Conservation (phyloP, 1,284 basidiomycete species). For the Boletus albobrunnescens region DNA sequence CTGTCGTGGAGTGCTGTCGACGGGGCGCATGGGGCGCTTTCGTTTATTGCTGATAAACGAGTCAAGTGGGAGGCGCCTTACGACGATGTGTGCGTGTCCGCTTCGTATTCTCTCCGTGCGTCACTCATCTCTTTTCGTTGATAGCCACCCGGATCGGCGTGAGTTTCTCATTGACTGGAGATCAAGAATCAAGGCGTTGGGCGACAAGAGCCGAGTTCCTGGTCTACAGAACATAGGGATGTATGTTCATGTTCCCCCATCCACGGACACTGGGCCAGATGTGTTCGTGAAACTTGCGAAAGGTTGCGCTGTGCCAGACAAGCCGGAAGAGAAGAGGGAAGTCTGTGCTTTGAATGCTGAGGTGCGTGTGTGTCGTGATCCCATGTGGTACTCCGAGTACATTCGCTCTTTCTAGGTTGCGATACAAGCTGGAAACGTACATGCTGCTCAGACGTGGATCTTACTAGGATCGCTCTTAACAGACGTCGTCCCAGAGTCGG, state of each 20-base stretch:
- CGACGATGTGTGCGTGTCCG: constrained; percentile 75
- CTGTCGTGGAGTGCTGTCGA: constrained; percentile 60
- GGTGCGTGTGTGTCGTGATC: constrained; percentile 33
- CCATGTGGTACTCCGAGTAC: neutral
- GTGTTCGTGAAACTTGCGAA: constrained; percentile 62
- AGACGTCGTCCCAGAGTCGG: constrained; percentile 40
- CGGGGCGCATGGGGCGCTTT: constrained; percentile 50
- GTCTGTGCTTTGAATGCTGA: constrained; percentile 49
- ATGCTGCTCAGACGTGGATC: constrained; percentile 68
- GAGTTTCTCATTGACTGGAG: constrained; percentile 37
- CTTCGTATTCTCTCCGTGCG: neutral
- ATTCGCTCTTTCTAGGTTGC: constrained; percentile 48
- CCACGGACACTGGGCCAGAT: constrained; percentile 37
- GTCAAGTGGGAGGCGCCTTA: constrained; percentile 72
- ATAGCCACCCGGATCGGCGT: constrained; percentile 50
- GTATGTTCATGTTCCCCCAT: constrained; percentile 26
- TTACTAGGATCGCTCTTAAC: constrained; percentile 58
- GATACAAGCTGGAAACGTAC: constrained; percentile 53
- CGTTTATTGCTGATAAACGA: constrained; percentile 63
- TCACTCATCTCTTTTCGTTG: neutral
- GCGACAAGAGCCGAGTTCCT: constrained; percentile 48
- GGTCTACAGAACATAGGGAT: constrained; percentile 54
- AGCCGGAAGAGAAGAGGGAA: constrained; percentile 40
- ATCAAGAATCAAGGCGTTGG: constrained; percentile 45
- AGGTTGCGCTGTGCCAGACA: constrained; percentile 60